These are phyloP conservation scores for Euryodendron excelsum DNA, from an alignment of 148 eudicot genomes.

Conservation along the genomic window DNA sequence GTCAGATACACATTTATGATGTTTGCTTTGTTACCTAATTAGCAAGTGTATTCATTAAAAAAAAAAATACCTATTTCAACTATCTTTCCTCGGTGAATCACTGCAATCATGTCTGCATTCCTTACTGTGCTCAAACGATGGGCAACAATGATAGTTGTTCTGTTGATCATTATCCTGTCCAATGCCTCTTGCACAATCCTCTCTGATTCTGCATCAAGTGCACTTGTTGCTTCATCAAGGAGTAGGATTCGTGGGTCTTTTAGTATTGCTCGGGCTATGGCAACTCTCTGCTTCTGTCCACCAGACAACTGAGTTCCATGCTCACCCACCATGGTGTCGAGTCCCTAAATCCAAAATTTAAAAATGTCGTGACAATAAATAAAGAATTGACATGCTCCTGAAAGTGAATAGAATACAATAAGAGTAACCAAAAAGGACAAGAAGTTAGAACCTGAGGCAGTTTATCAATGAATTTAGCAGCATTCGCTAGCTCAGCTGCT, in stretches of 20 bases:
- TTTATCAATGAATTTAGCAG: conserved; percentile 57
- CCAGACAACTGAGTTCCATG: conserved; percentile 86
- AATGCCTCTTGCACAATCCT: conserved; percentile 80
- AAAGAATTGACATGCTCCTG: neutral
- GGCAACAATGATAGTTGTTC: conserved; percentile 80
- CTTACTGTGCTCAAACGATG: conserved; percentile 80
- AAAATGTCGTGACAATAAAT: neutral
- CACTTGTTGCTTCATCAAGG: conserved; percentile 92
- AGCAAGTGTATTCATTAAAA: neutral
- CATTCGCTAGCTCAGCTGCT: conserved; percentile 61
- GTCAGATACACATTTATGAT: neutral
- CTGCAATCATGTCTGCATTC: conserved; percentile 78
- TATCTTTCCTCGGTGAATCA: conserved; percentile 69
- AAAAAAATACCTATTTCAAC: conserved; percentile 74
- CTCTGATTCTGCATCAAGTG: conserved; percentile 86
- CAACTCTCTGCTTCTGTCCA: conserved; percentile 88
- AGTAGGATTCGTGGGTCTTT: conserved; percentile 79
- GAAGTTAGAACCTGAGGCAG: conserved; percentile 48
- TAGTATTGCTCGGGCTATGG: conserved; percentile 82
- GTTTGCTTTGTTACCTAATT: neutral
- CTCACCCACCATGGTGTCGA: conserved; percentile 84
- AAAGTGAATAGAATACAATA: neutral
- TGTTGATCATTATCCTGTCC: conserved; percentile 67
- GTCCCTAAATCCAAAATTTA: conserved; percentile 39
- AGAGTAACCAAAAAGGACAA: neutral